A percentile compares a stretch with the other conserved stretches of the same genome.
Conservation (phyloP, 345 rosid genomes). For the Psidium friedrichsthalianum region DNA sequence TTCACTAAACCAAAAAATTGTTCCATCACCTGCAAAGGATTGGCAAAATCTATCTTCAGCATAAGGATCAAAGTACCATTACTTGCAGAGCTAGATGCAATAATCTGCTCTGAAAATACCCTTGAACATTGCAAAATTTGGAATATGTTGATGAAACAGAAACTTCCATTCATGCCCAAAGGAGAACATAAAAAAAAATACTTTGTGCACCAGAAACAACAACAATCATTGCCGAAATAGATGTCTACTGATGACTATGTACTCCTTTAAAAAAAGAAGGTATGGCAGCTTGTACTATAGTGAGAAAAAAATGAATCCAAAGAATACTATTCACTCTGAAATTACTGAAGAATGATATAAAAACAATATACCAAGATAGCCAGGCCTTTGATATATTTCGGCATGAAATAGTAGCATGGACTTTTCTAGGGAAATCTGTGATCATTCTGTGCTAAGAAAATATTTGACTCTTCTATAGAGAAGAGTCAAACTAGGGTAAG, state of each 20-base stretch:
- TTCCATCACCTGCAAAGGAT: constrained; percentile 83
- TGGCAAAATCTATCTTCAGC: not conserved
- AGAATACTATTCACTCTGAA: not conserved
- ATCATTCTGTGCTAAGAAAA: not conserved
- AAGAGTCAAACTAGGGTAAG: not conserved
- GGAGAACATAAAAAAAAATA: not conserved
- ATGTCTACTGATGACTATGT: not conserved
- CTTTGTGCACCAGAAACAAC: not conserved
- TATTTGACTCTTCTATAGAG: not conserved
- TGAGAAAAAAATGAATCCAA: not conserved
- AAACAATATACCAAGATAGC: not conserved
- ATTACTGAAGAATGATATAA: not conserved
- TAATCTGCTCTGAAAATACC: not conserved
- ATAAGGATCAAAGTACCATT: not conserved
- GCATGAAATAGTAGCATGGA: not conserved
- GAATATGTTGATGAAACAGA: not conserved
- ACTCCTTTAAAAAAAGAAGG: not conserved
- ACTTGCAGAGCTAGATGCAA: not conserved
- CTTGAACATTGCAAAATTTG: not conserved
- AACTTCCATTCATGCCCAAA: not conserved
- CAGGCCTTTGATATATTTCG: not conserved
- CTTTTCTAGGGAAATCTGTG: not conserved
- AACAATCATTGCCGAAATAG: not conserved
- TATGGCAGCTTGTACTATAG: not conserved
- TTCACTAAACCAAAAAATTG: constrained; percentile 92